A percentile compares a stretch with the other conserved stretches of the same genome.
These are phyloP conservation scores for Dactylellina sp. DNA, from an alignment of 2,329 filamentous ascomycete species.

Conservation along the genomic window DNA sequence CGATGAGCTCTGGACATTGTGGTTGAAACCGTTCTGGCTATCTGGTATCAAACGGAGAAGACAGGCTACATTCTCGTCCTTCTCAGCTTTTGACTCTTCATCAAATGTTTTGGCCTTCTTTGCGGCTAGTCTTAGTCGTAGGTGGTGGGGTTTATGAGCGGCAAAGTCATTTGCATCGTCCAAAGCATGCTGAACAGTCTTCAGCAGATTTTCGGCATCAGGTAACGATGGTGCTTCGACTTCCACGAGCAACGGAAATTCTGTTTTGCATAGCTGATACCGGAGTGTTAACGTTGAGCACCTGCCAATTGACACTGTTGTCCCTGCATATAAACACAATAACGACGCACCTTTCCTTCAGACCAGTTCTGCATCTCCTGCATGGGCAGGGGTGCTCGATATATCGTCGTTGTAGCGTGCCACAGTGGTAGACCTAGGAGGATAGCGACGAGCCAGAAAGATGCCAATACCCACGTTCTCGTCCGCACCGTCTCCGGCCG, in stretches of 20 bases:
- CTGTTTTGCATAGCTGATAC: conserved; percentile 81
- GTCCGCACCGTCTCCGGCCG: conserved; percentile 75
- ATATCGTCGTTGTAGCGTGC: conserved; percentile 94
- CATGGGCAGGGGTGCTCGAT: conserved; percentile 84
- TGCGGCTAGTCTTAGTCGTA: conserved; percentile 75
- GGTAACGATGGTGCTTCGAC: conserved; percentile 77
- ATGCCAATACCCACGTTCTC: conserved; percentile 80
- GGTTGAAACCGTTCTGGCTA: conserved; percentile 64
- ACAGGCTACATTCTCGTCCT: conserved; percentile 71
- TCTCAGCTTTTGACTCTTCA: conserved; percentile 59
- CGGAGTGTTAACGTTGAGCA: background rate
- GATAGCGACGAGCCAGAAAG: conserved; percentile 90
- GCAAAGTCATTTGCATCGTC: conserved; percentile 89
- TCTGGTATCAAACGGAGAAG: conserved; percentile 76
- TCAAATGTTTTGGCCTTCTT: conserved; percentile 53
- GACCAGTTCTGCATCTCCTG: conserved; percentile 91
- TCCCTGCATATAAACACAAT: too few species aligned
- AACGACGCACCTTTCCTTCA: conserved; percentile 77
- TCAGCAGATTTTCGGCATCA: conserved; percentile 72
- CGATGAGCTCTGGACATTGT: conserved; percentile 74
- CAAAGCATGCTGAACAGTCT: conserved; percentile 84
- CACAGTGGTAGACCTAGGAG: conserved; percentile 90
- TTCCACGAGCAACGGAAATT: conserved; percentile 85
- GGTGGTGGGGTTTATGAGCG: conserved; percentile 72
- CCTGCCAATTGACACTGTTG: conserved; percentile 17